These are phyloP conservation scores for Thuidium tamariscinum DNA, from an alignment of 225 moss, liverwort and hornwort genomes.

Conservation along the genomic window DNA sequence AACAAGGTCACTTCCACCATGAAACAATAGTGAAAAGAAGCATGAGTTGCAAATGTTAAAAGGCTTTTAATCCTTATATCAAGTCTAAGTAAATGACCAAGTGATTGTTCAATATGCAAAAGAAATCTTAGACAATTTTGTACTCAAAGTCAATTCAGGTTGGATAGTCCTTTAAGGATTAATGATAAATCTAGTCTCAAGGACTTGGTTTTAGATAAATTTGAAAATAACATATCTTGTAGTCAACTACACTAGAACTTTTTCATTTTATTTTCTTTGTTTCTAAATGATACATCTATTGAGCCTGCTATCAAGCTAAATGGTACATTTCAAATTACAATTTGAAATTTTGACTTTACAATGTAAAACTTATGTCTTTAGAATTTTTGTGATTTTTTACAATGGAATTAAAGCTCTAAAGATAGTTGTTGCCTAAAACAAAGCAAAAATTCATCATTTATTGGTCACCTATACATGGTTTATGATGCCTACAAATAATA, in stretches of 20 bases:
- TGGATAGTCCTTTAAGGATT: too few species aligned
- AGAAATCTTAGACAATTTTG: too few species aligned
- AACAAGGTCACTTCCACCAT: neutral
- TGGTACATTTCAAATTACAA: neutral
- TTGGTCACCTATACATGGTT: neutral
- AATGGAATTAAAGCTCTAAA: rapidly evolving
- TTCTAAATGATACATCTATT: neutral
- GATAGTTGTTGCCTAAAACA: neutral
- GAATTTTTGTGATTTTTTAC: neutral
- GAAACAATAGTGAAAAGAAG: neutral
- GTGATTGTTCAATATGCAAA: too few species aligned
- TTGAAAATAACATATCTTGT: neutral
- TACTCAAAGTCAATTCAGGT: too few species aligned
- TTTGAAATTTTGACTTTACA: too few species aligned
- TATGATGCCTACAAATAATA: neutral
- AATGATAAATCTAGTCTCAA: neutral
- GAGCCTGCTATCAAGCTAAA: neutral
- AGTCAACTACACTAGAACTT: rapidly evolving
- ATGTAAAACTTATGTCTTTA: too few species aligned
- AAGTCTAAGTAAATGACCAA: too few species aligned
- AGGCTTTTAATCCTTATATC: neutral
- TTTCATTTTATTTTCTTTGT: neutral
- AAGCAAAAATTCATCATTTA: rapidly evolving
- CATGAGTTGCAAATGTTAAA: neutral
- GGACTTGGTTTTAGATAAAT: neutral